A percentile compares a stretch with the other conserved stretches of the same genome.
Evolutionary conservation across 345 rosid species (phyloP).

Genomic region (Rhizophora apiculata): DNA sequence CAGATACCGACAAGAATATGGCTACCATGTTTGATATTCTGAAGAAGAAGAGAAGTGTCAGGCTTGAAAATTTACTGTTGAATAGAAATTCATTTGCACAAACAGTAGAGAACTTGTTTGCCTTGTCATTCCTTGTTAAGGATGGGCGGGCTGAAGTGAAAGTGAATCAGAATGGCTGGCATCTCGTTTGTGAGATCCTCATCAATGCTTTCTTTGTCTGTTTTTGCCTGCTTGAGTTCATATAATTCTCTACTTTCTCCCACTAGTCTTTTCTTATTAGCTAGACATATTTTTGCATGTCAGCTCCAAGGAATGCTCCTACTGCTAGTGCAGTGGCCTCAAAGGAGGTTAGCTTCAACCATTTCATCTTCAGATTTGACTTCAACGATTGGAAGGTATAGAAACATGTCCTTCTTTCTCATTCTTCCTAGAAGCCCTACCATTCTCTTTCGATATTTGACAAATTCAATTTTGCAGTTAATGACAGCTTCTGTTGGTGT

Average conservation of each 20-base stretch:
- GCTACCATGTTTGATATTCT: slow-evolving; percentile 38
- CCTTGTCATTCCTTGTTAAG: slow-evolving; percentile 49
- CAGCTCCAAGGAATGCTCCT: slow-evolving; percentile 49
- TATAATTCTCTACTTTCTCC: not conserved
- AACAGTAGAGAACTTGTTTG: slow-evolving; percentile 51
- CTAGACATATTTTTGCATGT: not conserved
- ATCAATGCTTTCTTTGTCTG: not conserved
- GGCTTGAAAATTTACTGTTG: slow-evolving; percentile 36
- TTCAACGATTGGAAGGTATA: slow-evolving; percentile 47
- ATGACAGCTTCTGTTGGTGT: slow-evolving; percentile 24
- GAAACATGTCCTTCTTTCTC: no score
- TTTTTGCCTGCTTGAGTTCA: not conserved
- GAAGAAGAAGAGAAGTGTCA: slow-evolving; percentile 36
- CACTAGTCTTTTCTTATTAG: not conserved
- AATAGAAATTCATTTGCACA: slow-evolving; percentile 47
- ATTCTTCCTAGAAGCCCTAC: no score
- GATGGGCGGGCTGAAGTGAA: slow-evolving; percentile 44
- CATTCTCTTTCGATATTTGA: not conserved
- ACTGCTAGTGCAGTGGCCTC: slow-evolving; percentile 32
- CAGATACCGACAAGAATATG: slow-evolving; percentile 38
- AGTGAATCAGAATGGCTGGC: slow-evolving; percentile 34
- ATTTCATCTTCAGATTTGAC: slow-evolving; percentile 48
- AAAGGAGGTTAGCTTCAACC: slow-evolving; percentile 29
- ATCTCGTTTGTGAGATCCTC: slow-evolving; percentile 40
- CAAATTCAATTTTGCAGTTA: slow-evolving; percentile 26